Evolutionary conservation across 2,329 filamentous ascomycete species (phyloP).

Genomic region (Pleomassaria siparia): DNA sequence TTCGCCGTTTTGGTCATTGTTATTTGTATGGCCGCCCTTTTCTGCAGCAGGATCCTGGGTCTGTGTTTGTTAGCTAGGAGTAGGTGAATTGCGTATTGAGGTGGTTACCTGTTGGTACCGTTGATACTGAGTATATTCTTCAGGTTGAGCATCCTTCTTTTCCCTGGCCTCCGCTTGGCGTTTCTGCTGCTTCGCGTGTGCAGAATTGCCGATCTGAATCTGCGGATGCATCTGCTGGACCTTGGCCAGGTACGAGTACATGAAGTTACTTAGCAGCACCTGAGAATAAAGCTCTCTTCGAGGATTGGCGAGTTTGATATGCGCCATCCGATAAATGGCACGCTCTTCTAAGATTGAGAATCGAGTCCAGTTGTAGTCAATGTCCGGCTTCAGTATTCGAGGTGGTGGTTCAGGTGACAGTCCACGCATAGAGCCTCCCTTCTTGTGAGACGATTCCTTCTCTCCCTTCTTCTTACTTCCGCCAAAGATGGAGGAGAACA

Average conservation of each 20-base stretch:
- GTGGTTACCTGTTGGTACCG: slow-evolving; percentile 31
- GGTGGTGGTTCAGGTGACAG: slow-evolving; percentile 75
- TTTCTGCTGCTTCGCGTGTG: slow-evolving; percentile 67
- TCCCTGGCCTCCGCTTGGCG: slow-evolving; percentile 55
- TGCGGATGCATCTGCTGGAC: slow-evolving; percentile 99
- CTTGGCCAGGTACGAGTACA: slow-evolving; percentile 98
- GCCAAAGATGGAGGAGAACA: slow-evolving; percentile 94
- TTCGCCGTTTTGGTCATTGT: slow-evolving; percentile 11
- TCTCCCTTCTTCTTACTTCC: slow-evolving; percentile 85
- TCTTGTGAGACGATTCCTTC: slow-evolving; percentile 72
- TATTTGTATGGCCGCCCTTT: slow-evolving; percentile 5
- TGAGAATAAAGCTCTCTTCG: slow-evolving; percentile 89
- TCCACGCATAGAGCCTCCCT: slow-evolving; percentile 68
- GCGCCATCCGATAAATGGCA: slow-evolving; percentile 97
- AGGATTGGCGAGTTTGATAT: slow-evolving; percentile 98
- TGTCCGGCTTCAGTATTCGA: slow-evolving; percentile 75
- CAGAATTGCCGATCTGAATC: slow-evolving; percentile 82
- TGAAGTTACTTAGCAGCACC: slow-evolving; percentile 96
- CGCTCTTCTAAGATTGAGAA: slow-evolving; percentile 95
- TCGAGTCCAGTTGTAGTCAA: slow-evolving; percentile 94
- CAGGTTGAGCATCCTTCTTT: slow-evolving; percentile 42
- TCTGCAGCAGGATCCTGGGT: slow-evolving; percentile 23
- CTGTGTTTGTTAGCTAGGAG: slow-evolving; percentile 11
- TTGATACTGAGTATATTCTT: slow-evolving; percentile 45
- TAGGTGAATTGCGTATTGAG: background rate